phyloP scores from a whole-genome alignment of 1,139 yeast genomes.

The Yamadazyma spencermartinsiae region DNA sequence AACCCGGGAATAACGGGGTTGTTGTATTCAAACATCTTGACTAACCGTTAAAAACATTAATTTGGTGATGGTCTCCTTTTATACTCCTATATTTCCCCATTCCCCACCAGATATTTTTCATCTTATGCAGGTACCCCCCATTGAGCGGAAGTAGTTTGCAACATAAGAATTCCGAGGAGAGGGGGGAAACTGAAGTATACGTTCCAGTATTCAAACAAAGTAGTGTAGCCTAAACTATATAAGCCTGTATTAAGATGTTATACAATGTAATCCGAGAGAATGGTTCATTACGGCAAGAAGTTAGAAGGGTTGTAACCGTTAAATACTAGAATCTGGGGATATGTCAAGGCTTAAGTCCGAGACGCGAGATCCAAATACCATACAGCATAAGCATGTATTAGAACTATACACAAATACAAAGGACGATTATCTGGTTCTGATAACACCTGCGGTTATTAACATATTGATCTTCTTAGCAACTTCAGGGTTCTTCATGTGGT shows the following conservation, averaged over 20 bases:
- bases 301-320: too few species aligned
- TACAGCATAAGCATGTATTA: background rate
- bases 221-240: too few species aligned
- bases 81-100: background rate
- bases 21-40: constrained; percentile 6
- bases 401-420: background rate
- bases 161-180: background rate
- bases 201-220: too few species aligned
- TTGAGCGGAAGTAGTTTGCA: background rate
- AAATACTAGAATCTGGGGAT: background rate
- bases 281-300: too few species aligned
- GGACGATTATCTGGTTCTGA: constrained; percentile 72
- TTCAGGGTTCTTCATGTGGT: constrained; percentile 96
- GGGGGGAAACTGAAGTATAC: too few species aligned
- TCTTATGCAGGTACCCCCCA: background rate
- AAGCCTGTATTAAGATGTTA: too few species aligned
- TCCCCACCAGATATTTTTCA: background rate
- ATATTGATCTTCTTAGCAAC: constrained; percentile 85
- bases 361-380: background rate
- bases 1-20: constrained; percentile 11
- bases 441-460: constrained; percentile 95
- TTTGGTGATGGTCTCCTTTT: too few species aligned
- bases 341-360: background rate
- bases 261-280: too few species aligned
- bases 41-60: too few species aligned